phyloP scores from a whole-genome alignment of 192 early-diverging fungal species.

The Paraglomus occultum region DNA sequence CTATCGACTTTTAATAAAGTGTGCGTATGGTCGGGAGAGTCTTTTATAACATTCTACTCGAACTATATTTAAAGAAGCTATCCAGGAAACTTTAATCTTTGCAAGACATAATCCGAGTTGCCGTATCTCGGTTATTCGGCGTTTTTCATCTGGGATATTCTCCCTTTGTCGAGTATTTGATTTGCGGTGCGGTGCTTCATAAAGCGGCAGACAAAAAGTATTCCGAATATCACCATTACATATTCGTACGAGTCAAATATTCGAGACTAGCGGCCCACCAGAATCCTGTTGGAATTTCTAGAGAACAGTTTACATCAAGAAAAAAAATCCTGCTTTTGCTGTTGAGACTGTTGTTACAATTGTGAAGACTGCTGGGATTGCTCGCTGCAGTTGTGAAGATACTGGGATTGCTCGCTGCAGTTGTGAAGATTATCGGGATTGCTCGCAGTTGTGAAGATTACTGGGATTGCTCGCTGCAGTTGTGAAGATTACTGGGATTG shows the following conservation, averaged over 20 bases:
- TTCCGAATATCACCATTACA: not conserved
- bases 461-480: no score
- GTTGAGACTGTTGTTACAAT: no score
- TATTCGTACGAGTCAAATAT: conserved; percentile 6
- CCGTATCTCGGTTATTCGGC: not conserved
- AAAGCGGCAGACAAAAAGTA: not conserved
- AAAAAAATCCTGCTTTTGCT: not conserved
- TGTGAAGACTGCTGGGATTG: no score
- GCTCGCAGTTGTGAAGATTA: no score
- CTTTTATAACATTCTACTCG: conserved; percentile 7
- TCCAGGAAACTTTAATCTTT: conserved; percentile 2
- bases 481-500: no score
- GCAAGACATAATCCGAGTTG: not conserved
- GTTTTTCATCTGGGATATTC: conserved; percentile 2
- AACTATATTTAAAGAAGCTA: not conserved
- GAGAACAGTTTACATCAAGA: not conserved
- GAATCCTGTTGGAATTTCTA: not conserved
- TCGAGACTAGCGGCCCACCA: not conserved
- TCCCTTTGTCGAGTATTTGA: not conserved
- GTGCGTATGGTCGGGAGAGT: conserved; percentile 4
- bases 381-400: no score
- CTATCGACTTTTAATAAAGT: no score
- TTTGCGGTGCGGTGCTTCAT: not conserved
- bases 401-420: no score
- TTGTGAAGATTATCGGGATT: no score